Evolutionary conservation across 2,329 filamentous ascomycete genomes (phyloP).

Genomic region (Alternaria brassicicola): DNA sequence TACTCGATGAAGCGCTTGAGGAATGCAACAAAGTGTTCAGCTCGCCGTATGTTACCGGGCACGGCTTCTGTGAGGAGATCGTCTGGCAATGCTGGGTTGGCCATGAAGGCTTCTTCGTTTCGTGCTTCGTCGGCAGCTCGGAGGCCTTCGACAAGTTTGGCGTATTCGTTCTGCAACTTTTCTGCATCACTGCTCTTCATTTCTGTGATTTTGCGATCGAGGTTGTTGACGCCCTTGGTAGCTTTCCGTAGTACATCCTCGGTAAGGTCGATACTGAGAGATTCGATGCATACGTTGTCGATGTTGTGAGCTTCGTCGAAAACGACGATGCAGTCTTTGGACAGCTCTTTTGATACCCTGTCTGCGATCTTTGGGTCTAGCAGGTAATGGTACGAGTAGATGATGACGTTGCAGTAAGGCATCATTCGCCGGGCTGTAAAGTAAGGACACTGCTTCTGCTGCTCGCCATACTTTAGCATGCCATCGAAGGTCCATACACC

Average conservation of each 20-base stretch:
- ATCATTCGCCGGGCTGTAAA: conserved; percentile 98
- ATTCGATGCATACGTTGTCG: conserved; percentile 98
- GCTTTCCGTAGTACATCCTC: conserved; percentile 93
- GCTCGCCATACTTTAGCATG: conserved; percentile 85
- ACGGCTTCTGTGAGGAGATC: conserved; percentile 95
- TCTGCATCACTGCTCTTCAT: conserved; percentile 96
- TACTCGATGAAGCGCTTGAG: conserved; percentile 98
- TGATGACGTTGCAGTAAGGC: conserved; percentile 99
- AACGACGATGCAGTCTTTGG: conserved; percentile 97
- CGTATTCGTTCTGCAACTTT: conserved; percentile 92
- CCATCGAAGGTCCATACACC: conserved; percentile 96
- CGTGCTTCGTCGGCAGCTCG: conserved; percentile 86
- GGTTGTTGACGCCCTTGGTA: conserved; percentile 84
- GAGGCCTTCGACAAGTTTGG: conserved; percentile 91
- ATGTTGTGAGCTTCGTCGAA: conserved; percentile 99
- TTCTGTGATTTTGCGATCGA: conserved; percentile 88
- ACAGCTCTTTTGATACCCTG: conserved; percentile 90
- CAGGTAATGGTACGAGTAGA: conserved; percentile 98
- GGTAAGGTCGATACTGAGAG: conserved; percentile 93
- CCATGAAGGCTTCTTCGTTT: conserved; percentile 95
- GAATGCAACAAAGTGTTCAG: conserved; percentile 95
- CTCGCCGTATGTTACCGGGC: conserved; percentile 92
- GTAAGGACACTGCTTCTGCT: conserved; percentile 97
- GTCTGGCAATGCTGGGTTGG: conserved; percentile 91
- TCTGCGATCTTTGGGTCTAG: conserved; percentile 98